Percentiles rank a stretch among this genome's conserved stretches.
These are phyloP conservation scores for Capsaspora owczarzaki DNA, from an alignment of 78 protist genomes.

Conservation along the genomic window DNA sequence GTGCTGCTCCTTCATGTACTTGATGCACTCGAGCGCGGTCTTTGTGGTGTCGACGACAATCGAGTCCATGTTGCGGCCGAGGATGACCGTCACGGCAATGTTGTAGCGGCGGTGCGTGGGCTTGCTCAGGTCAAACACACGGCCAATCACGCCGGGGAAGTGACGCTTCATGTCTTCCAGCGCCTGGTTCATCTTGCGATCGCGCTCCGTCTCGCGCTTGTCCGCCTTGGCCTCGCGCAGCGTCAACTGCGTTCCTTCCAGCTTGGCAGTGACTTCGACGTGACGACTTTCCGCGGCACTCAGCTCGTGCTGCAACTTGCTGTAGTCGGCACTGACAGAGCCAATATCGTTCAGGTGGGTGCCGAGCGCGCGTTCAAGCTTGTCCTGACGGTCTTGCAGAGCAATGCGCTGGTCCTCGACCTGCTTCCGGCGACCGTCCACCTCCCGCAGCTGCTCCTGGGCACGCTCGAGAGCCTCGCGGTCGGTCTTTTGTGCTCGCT, in stretches of 20 bases:
- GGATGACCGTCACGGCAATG: conserved; percentile 73
- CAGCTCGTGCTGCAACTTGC: neutral
- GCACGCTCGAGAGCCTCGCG: neutral
- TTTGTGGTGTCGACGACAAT: conserved; percentile 79
- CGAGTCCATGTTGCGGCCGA: conserved; percentile 88
- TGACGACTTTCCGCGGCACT: neutral
- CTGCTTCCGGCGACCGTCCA: neutral
- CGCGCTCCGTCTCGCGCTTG: conserved; percentile 33
- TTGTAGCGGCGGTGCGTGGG: conserved; percentile 61
- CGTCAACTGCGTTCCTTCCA: conserved; percentile 27
- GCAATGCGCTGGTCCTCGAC: too few relatives aligned
- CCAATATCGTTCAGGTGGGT: too few relatives aligned
- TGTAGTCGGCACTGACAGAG: too few relatives aligned
- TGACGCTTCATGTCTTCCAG: conserved; percentile 47
- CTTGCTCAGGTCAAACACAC: conserved; percentile 63
- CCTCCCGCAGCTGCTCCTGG: neutral
- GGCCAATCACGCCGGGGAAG: conserved; percentile 82
- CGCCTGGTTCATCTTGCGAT: conserved; percentile 19
- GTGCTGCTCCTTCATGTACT: conserved; percentile 71
- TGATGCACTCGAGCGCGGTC: conserved; percentile 70
- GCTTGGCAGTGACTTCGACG: conserved; percentile 6
- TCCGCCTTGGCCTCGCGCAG: conserved; percentile 38
- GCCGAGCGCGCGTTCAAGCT: too few relatives aligned
- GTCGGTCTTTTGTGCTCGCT: neutral
- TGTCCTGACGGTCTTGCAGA: too few relatives aligned